Evolutionary conservation across 441 rosid genomes (phyloP).

Genomic region (Gossypium gossypioides): DNA sequence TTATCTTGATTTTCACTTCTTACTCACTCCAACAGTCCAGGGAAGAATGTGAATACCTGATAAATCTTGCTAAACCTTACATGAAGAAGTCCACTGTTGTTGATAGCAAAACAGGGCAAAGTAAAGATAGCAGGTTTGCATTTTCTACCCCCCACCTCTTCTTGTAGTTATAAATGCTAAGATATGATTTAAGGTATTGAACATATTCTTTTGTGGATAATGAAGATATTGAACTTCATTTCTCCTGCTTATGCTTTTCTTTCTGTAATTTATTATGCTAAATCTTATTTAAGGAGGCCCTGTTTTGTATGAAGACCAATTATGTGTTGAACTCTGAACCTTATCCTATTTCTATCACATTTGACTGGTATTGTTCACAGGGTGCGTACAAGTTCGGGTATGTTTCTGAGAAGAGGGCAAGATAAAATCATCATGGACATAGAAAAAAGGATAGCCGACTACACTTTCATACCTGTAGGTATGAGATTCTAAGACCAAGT

Average conservation of each 20-base stretch:
- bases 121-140: slow-evolving; percentile 55
- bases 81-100: slow-evolving; percentile 63
- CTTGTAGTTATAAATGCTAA: background rate
- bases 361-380: slow-evolving; percentile 27
- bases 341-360: background rate
- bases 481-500: slow-evolving; percentile 13
- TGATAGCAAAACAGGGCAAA: slow-evolving; percentile 52
- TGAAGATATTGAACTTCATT: background rate
- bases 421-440: slow-evolving; percentile 57
- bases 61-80: slow-evolving; percentile 52
- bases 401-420: slow-evolving; percentile 62
- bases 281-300: background rate
- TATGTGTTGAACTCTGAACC: background rate
- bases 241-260: background rate
- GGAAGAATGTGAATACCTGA: slow-evolving; percentile 62
- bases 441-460: slow-evolving; percentile 86
- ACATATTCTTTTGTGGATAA: no score
- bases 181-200: background rate
- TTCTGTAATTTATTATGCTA: background rate
- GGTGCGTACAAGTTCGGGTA: slow-evolving; percentile 86
- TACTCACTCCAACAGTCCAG: slow-evolving; percentile 38
- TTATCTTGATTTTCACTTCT: background rate
- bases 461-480: slow-evolving; percentile 77
- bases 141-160: slow-evolving; percentile 5
- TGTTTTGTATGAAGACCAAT: background rate